These are phyloP conservation scores for Trichoderma brevicompactum DNA, from an alignment of 2,329 filamentous ascomycete genomes.

Conservation along the genomic window DNA sequence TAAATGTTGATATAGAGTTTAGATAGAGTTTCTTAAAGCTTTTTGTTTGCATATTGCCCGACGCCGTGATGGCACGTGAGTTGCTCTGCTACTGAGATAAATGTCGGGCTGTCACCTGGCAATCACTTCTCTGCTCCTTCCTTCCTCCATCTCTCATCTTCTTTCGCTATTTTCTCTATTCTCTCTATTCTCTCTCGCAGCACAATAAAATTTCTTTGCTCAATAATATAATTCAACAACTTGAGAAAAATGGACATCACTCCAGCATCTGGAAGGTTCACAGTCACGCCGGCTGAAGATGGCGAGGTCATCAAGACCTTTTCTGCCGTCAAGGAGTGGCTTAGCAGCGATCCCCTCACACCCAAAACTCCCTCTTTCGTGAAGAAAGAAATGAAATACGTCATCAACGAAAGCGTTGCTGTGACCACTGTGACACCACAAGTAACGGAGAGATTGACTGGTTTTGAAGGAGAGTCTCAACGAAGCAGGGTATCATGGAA, in stretches of 20 bases:
- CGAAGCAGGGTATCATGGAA: conserved; percentile 15
- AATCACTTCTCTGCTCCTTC: conserved; percentile 11
- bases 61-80: conserved; percentile 19
- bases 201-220: not conserved
- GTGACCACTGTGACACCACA: not conserved
- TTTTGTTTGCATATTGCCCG: not conserved
- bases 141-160: not conserved
- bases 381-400: not conserved
- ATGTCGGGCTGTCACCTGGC: conserved; percentile 16
- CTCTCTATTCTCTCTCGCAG: not conserved
- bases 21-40: no score
- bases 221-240: no score
- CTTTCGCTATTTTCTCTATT: no score
- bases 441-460: not conserved
- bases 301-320: not conserved
- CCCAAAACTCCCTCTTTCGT: not conserved
- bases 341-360: not conserved
- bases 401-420: not conserved
- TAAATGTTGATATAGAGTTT: no score
- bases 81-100: not conserved
- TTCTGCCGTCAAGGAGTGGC: conserved; percentile 5
- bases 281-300: not conserved
- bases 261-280: not conserved
- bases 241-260: conserved; percentile 2
- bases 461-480: not conserved